phyloP scores from a whole-genome alignment of 2,329 filamentous ascomycete genomes.

The Alternaria longipes region DNA sequence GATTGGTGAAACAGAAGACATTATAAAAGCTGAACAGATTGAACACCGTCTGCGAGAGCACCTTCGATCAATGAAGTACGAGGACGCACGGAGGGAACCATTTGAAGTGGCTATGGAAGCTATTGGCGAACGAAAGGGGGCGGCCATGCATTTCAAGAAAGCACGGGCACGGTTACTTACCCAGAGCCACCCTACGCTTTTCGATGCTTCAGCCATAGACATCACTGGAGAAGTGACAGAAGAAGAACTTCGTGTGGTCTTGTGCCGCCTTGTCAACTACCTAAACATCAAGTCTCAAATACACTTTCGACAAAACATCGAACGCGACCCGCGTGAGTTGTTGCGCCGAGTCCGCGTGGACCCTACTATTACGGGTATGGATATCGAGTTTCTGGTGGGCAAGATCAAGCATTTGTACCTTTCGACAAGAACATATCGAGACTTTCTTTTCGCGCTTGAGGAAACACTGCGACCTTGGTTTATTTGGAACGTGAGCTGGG shows the following conservation, averaged over 20 bases:
- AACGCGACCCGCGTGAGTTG: constrained; percentile 10
- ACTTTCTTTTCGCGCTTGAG: constrained; percentile 14
- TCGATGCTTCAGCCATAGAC: constrained; percentile 27
- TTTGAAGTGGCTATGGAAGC: constrained; percentile 14
- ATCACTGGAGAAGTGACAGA: constrained; percentile 32
- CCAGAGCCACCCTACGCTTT: constrained; percentile 25
- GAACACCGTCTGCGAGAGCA: constrained; percentile 27
- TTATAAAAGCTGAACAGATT: constrained; percentile 29
- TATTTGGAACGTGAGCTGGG: constrained; percentile 18
- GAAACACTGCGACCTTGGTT: constrained; percentile 29
- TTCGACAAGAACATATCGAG: constrained; percentile 1
- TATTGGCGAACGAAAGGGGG: constrained; percentile 12
- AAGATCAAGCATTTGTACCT: constrained; percentile 29
- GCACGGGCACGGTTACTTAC: constrained; percentile 27
- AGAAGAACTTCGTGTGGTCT: constrained; percentile 35
- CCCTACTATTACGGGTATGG: constrained; percentile 35
- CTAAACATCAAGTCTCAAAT: constrained; percentile 7
- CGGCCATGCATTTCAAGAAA: constrained; percentile 16
- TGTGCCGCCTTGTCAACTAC: constrained; percentile 28
- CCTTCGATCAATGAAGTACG: constrained; percentile 22
- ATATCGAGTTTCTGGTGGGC: constrained; percentile 30
- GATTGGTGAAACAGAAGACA: background rate
- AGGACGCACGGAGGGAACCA: constrained; percentile 1
- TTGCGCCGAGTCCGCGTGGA: constrained; percentile 31
- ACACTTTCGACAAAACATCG: constrained; percentile 7